phyloP scores from a whole-genome alignment of 2,329 filamentous ascomycete species.

The Colletotrichum australisinense region DNA sequence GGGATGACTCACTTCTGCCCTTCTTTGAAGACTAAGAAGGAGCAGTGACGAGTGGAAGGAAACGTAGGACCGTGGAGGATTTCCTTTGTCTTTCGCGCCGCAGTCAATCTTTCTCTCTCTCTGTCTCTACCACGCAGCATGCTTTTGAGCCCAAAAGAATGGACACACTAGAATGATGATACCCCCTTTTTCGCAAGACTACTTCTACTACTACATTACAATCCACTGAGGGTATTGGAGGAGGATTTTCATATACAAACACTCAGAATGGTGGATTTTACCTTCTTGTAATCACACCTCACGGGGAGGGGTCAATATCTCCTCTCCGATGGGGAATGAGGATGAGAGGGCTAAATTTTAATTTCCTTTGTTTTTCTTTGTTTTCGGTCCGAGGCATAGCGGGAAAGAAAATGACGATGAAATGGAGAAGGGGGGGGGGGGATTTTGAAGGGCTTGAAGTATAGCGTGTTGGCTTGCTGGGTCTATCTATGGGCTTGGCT shows the following conservation, averaged over 20 bases:
- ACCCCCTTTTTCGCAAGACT: conserved; percentile 46
- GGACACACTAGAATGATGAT: conserved; percentile 48
- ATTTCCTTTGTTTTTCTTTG: conserved; percentile 26
- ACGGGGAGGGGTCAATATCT: neutral
- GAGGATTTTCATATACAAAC: conserved; percentile 14
- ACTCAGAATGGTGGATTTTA: conserved; percentile 12
- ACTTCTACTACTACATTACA: conserved; percentile 8
- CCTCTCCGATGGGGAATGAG: neutral
- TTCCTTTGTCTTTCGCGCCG: conserved; percentile 34
- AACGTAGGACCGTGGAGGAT: conserved; percentile 14
- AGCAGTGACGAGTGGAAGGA: conserved; percentile 36
- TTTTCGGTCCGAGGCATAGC: conserved; percentile 11
- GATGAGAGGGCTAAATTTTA: conserved; percentile 7
- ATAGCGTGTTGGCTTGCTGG: neutral
- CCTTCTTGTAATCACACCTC: neutral
- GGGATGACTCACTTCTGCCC: too few species aligned
- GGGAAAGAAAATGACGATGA: conserved; percentile 24
- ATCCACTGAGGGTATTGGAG: conserved; percentile 1
- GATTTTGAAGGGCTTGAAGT: neutral
- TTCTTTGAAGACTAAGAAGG: conserved; percentile 65
- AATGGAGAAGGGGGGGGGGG: conserved; percentile 1
- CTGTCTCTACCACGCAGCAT: conserved; percentile 27
- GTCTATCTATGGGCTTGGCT: conserved; percentile 10
- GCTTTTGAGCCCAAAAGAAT: conserved; percentile 32
- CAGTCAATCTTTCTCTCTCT: conserved; percentile 26